Conservation (phyloP, 495 filamentous ascomycete genomes). For the Chaetomium tenue region DNA sequence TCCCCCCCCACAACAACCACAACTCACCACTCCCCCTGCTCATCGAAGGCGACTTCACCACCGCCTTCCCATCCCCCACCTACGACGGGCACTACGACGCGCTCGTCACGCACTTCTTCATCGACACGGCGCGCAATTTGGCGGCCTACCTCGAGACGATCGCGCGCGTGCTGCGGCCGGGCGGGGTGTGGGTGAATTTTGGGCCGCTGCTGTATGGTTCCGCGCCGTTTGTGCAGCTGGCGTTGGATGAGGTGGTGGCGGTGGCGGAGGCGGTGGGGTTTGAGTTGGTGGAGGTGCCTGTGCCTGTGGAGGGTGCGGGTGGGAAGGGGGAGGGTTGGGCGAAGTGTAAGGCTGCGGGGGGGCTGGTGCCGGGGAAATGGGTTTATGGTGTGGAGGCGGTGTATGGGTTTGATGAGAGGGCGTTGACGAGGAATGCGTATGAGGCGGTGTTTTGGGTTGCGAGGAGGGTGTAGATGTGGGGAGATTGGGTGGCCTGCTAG, state of each 20-base stretch:
- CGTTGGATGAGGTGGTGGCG: conserved; percentile 36
- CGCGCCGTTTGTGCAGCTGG: conserved; percentile 35
- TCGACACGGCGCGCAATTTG: conserved; percentile 51
- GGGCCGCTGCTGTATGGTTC: conserved; percentile 43
- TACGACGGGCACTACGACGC: conserved; percentile 36
- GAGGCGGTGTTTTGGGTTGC: conserved; percentile 41
- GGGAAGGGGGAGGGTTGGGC: neutral
- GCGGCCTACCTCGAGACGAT: conserved; percentile 47
- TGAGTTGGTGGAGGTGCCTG: conserved; percentile 24
- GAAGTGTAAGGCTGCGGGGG: neutral
- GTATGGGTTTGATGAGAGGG: conserved; percentile 36
- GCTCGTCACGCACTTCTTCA: conserved; percentile 51
- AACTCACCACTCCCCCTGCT: too few relatives aligned
- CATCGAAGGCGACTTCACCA: conserved; percentile 50
- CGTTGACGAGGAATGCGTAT: conserved; percentile 37
- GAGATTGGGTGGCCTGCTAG: neutral
- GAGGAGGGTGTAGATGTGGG: conserved; percentile 8
- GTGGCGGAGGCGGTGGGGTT: conserved; percentile 36
- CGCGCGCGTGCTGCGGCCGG: conserved; percentile 38
- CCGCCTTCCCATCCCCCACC: conserved; percentile 23
- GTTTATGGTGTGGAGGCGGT: conserved; percentile 29
- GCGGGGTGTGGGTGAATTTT: conserved; percentile 49
- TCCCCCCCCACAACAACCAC: conserved; percentile 19
- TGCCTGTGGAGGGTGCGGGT: neutral
- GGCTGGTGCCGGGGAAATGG: conserved; percentile 25